These are phyloP conservation scores for Talaromyces proteolyticus DNA, from an alignment of 495 filamentous ascomycete genomes.

Conservation along the genomic window DNA sequence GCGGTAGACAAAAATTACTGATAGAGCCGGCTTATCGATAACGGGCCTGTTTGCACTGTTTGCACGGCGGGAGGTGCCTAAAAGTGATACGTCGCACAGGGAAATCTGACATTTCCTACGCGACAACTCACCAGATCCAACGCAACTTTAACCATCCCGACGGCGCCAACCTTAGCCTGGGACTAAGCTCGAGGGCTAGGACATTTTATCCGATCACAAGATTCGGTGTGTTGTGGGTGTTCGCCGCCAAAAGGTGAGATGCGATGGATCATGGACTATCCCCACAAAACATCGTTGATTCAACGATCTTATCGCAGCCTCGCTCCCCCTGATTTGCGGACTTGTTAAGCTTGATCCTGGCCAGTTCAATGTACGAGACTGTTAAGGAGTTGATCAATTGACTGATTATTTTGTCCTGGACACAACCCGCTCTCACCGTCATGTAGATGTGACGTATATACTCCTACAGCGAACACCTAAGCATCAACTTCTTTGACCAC, in stretches of 20 bases:
- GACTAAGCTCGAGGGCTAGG: background rate
- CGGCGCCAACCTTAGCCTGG: background rate
- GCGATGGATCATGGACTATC: background rate
- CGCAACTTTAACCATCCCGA: background rate
- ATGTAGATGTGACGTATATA: background rate
- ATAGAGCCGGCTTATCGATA: constrained; percentile 19
- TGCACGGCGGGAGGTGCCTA: constrained; percentile 12
- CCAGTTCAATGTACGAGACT: background rate
- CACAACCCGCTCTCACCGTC: background rate
- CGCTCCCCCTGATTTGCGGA: too few relatives aligned
- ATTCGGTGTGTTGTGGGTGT: background rate
- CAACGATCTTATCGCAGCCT: too few relatives aligned
- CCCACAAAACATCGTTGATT: too few relatives aligned
- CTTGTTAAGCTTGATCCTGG: background rate
- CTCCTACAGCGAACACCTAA: too few relatives aligned
- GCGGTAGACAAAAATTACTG: constrained; percentile 6
- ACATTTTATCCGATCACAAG: background rate
- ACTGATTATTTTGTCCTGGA: background rate
- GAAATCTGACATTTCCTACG: background rate
- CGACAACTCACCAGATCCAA: background rate
- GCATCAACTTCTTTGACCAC: too few relatives aligned
- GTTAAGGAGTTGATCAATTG: background rate
- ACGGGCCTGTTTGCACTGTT: constrained; percentile 34
- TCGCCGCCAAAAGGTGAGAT: background rate
- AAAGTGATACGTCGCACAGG: background rate